A percentile compares a stretch with the other conserved stretches of the same genome.
Conservation (phyloP, 179 eudicot species). For the Spergularia azorica region DNA sequence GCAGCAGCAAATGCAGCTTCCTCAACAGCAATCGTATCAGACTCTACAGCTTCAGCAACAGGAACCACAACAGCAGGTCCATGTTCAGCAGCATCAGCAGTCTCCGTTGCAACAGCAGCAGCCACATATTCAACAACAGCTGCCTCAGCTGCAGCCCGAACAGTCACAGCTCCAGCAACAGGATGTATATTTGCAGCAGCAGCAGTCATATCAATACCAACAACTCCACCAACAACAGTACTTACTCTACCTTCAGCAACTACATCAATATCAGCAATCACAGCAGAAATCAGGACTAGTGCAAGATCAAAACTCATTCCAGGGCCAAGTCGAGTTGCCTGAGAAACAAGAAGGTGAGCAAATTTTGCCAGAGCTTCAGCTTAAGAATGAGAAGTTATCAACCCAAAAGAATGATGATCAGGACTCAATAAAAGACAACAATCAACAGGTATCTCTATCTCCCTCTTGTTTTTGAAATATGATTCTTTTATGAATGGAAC, state of each 20-base stretch:
- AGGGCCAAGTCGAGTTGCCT: constrained; percentile 28
- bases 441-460: constrained; percentile 37
- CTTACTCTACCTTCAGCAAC: constrained; percentile 38
- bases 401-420: constrained; percentile 21
- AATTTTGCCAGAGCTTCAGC: constrained; percentile 25
- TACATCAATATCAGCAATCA: constrained; percentile 35
- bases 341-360: constrained; percentile 26
- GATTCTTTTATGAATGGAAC: neutral
- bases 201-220: constrained; percentile 38
- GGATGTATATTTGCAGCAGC: constrained; percentile 28
- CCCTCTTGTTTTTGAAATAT: neutral
- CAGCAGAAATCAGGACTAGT: constrained; percentile 30
- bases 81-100: constrained; percentile 18
- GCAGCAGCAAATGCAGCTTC: constrained; percentile 8
- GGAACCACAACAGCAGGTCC: constrained; percentile 33
- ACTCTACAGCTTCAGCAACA: constrained; percentile 15
- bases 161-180: constrained; percentile 27
- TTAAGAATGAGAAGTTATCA: constrained; percentile 20
- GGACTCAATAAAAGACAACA: constrained; percentile 22
- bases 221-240: constrained; percentile 39
- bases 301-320: constrained; percentile 32
- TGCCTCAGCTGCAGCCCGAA: constrained; percentile 39
- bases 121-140: constrained; percentile 32
- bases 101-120: constrained; percentile 34
- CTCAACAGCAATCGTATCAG: constrained; percentile 18